A percentile compares a stretch with the other conserved stretches of the same genome.
phyloP scores from a whole-genome alignment of 2,329 filamentous ascomycete species.

The Fusarium illudens region DNA sequence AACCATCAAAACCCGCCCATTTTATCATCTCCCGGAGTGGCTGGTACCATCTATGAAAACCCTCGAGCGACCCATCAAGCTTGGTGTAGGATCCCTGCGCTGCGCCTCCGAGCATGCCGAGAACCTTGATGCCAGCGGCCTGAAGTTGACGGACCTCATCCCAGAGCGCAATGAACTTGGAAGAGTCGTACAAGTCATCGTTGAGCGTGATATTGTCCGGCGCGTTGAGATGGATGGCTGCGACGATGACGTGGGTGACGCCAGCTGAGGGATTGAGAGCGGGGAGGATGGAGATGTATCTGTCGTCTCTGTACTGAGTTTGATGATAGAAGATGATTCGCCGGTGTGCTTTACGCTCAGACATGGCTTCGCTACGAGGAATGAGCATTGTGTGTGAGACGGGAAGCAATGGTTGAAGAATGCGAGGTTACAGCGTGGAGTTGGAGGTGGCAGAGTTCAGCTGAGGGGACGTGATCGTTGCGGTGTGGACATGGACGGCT shows the following conservation, averaged over 20 bases:
- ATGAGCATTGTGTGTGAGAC: constrained; percentile 16
- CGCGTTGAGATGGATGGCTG: constrained; percentile 81
- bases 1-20: constrained; percentile 67
- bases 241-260: constrained; percentile 81
- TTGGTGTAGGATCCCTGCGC: constrained; percentile 73
- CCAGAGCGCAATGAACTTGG: constrained; percentile 77
- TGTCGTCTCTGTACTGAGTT: constrained; percentile 52
- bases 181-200: constrained; percentile 71
- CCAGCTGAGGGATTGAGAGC: constrained; percentile 53
- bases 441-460: background rate
- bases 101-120: constrained; percentile 86
- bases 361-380: background rate
- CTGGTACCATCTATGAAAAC: constrained; percentile 77
- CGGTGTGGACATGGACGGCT: background rate
- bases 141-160: constrained; percentile 76
- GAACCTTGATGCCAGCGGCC: constrained; percentile 74
- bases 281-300: constrained; percentile 60
- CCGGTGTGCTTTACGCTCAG: constrained; percentile 5
- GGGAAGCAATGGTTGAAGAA: background rate
- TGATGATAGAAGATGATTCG: constrained; percentile 62
- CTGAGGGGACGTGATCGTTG: background rate
- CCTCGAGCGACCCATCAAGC: constrained; percentile 63
- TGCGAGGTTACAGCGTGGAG: background rate
- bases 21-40: constrained; percentile 72
- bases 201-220: constrained; percentile 76